Percentiles rank a stretch among this genome's conserved stretches.
Evolutionary conservation across 257 asterid genomes (phyloP).

Genomic region (Petunia axillaris): DNA sequence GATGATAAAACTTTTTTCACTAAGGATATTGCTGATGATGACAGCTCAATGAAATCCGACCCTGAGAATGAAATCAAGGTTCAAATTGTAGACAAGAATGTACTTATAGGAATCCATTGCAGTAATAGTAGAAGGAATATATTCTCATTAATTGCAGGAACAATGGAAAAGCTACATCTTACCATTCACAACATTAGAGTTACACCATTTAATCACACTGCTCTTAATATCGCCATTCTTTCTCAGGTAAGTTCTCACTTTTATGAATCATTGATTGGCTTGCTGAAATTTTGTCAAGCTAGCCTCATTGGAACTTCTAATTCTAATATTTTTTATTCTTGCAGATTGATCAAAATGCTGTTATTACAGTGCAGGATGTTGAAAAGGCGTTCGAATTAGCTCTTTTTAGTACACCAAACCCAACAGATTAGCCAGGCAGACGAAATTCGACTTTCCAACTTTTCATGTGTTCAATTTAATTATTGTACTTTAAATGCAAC

Average conservation of each 20-base stretch:
- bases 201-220: background rate
- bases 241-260: background rate
- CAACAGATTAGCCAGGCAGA: background rate
- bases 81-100: conserved; percentile 16
- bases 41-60: background rate
- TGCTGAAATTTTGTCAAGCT: background rate
- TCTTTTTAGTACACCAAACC: background rate
- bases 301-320: background rate
- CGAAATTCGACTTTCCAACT: background rate
- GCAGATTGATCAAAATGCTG: conserved; percentile 26
- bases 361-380: conserved; percentile 14
- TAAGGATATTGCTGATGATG: background rate
- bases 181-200: conserved; percentile 22
- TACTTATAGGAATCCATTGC: conserved; percentile 19
- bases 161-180: conserved; percentile 10
- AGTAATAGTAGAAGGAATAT: background rate
- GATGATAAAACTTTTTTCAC: background rate
- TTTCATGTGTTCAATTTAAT: background rate
- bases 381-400: background rate
- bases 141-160: conserved; percentile 9
- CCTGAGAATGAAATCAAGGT: conserved; percentile 12
- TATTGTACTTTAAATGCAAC: background rate
- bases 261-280: background rate
- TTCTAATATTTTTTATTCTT: background rate
- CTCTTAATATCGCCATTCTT: conserved; percentile 20